phyloP scores from a whole-genome alignment of 2,329 filamentous ascomycete genomes.

The Neonectria coccinea region DNA sequence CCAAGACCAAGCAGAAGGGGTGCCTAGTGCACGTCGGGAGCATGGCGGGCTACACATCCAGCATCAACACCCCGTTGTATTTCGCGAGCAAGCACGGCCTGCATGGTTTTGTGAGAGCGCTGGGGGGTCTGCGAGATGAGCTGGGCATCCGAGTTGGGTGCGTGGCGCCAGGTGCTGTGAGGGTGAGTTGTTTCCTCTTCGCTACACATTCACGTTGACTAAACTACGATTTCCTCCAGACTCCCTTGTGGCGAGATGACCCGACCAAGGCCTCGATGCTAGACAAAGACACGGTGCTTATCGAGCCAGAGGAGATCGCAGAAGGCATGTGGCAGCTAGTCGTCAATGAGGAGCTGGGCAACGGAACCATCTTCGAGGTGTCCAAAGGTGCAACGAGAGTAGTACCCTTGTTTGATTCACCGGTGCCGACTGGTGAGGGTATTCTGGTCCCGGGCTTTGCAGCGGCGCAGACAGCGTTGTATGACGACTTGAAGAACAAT shows the following conservation, averaged over 20 bases:
- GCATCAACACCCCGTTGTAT: conserved; percentile 51
- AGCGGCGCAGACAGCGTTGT: conserved; percentile 39
- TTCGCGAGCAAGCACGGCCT: conserved; percentile 53
- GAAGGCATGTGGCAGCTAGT: conserved; percentile 48
- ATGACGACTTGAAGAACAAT: conserved; percentile 36
- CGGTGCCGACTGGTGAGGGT: conserved; percentile 40
- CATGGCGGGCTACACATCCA: conserved; percentile 48
- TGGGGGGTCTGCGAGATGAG: conserved; percentile 47
- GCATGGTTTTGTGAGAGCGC: conserved; percentile 50
- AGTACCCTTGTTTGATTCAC: conserved; percentile 46
- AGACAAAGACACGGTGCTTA: conserved; percentile 42
- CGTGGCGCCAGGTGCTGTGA: conserved; percentile 51
- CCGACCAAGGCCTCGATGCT: conserved; percentile 46
- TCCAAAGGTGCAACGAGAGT: conserved; percentile 42
- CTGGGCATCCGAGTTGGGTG: conserved; percentile 50
- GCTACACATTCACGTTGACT: not conserved
- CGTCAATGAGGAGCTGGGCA: conserved; percentile 41
- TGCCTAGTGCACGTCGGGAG: conserved; percentile 51
- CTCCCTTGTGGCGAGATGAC: conserved; percentile 50
- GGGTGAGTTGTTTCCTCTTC: conserved; percentile 35
- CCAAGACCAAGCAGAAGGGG: conserved; percentile 44
- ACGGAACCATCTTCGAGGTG: conserved; percentile 51
- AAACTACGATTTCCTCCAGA: conserved; percentile 35
- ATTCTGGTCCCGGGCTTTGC: conserved; percentile 41
- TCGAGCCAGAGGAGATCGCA: conserved; percentile 49